Evolutionary conservation across 495 filamentous ascomycete species (phyloP).

Genomic region (Hypoxylon lienhwacheense): DNA sequence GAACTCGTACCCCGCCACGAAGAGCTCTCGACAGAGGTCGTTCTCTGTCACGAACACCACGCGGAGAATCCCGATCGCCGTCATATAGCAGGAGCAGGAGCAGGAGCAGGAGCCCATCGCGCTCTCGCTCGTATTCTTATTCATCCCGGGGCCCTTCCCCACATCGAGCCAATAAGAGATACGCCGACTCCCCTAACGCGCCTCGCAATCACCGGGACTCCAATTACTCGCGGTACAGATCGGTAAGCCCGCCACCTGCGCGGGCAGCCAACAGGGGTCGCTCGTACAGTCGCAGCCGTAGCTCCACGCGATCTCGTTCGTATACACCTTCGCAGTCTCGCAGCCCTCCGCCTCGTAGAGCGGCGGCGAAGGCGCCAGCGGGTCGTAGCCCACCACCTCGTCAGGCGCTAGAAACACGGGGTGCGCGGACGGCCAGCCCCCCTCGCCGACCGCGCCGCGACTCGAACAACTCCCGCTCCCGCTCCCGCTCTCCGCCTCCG

Average conservation of each 20-base stretch:
- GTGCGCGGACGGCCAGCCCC: constrained; percentile 40
- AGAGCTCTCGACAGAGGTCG: constrained; percentile 38
- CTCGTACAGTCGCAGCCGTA: constrained; percentile 27
- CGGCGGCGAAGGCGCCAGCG: constrained; percentile 6
- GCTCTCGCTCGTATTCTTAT: constrained; percentile 42
- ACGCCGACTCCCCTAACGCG: constrained; percentile 25
- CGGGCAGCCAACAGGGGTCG: constrained; percentile 24
- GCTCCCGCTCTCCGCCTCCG: constrained; percentile 17
- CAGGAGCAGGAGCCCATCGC: constrained; percentile 45
- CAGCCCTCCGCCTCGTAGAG: constrained; percentile 32
- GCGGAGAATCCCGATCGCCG: constrained; percentile 37
- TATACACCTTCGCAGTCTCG: constrained; percentile 32
- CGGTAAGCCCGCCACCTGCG: constrained; percentile 31
- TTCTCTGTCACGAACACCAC: constrained; percentile 48
- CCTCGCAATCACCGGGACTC: constrained; percentile 23
- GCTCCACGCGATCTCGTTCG: constrained; percentile 28
- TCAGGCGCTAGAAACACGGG: constrained; percentile 27
- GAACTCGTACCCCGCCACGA: constrained; percentile 42
- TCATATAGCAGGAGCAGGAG: constrained; percentile 48
- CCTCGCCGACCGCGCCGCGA: constrained; percentile 24
- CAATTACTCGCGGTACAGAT: constrained; percentile 35
- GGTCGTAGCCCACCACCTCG: constrained; percentile 36
- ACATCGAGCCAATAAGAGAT: constrained; percentile 17
- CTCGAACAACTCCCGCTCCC: constrained; percentile 35
- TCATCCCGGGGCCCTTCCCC: constrained; percentile 29